Evolutionary conservation across 2,329 filamentous ascomycete genomes (phyloP), one percentile per base, ranked within the genome.

Genomic region (Botrytis hyacinthi): DNA sequence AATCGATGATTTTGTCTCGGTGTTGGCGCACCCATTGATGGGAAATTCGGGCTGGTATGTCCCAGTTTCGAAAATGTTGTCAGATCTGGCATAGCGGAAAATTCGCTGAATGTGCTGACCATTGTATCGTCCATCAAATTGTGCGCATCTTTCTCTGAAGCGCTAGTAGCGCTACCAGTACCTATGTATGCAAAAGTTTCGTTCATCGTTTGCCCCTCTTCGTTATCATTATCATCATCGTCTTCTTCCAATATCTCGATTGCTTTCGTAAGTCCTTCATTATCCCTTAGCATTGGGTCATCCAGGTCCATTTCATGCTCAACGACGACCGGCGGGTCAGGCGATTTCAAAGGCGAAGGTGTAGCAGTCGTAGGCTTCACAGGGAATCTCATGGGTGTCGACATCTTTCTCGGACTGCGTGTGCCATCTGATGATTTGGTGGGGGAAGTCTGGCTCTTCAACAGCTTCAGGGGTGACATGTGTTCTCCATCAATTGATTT

Each of bases 51-150:
- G 22, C 90, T 89, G 60, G 87, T 92, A 75, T 91, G 89, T 72
- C 91, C 90, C 72, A 96, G 84, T 76, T 90, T 90, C 14, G 93
- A 91, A 79, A 97, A 94, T 79, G 91, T 90, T 32, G 94, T 96
- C 89, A 96, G 89, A 78, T 95, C 93, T 9, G 94, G 94, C 71
- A 97, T 89, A 14, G 93, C 94, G 1, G 95, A 98, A 82, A 98
- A 98, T 20, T 88, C 90, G 84, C 94, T 97, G 81, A 97, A 81
- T 37, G 81, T 79, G 76, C 79, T 80, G 63, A 78, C 75, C 75
- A 81, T 81, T 40, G 80, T 81, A 68, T 82, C 81, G 48, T 81
- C 79, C 54, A 84, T 83, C 48, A 79, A 80, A 32, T 57, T 71
- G 26, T 40, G 57, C 29, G 42, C 40, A 29, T 73, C 72, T 4